Conservation (phyloP, 108 stramenopile species). For the Licmophora abbreviata region DNA sequence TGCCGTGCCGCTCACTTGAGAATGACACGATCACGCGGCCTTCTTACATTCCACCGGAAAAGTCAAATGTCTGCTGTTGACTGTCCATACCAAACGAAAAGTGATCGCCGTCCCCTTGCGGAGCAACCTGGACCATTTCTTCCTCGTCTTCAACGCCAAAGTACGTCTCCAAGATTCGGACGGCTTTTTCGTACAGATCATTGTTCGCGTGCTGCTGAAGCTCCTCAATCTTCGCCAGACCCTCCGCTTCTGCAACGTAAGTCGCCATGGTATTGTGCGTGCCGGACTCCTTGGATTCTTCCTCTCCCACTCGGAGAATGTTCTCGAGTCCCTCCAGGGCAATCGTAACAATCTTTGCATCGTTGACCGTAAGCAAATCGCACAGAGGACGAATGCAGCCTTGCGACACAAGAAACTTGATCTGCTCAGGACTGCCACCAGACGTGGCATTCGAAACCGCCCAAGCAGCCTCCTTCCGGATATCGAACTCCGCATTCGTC, state of each 20-base stretch:
- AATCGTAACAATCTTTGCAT: constrained; percentile 95
- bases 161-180: constrained; percentile 88
- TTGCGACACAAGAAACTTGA: constrained; percentile 88
- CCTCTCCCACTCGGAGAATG: constrained; percentile 94
- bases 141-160: constrained; percentile 91
- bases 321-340: constrained; percentile 98
- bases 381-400: constrained; percentile 94
- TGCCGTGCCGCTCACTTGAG: no score
- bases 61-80: not conserved
- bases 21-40: no score
- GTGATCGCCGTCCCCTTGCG: constrained; percentile 66
- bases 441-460: constrained; percentile 97
- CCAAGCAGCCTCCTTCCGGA: constrained; percentile 99
- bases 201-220: constrained; percentile 92
- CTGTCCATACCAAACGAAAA: constrained; percentile 18
- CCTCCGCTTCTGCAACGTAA: constrained; percentile 88
- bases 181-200: constrained; percentile 89
- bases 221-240: constrained; percentile 89
- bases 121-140: constrained; percentile 66
- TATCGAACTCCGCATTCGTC: constrained; percentile 94
- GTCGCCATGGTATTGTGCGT: constrained; percentile 88
- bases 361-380: constrained; percentile 82
- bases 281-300: constrained; percentile 72
- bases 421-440: constrained; percentile 92
- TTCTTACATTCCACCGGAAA: no score